A percentile compares a stretch with the other conserved stretches of the same genome.
These are phyloP conservation scores for Prosopis cineraria DNA, from an alignment of 306 rosid genomes.

Conservation along the genomic window DNA sequence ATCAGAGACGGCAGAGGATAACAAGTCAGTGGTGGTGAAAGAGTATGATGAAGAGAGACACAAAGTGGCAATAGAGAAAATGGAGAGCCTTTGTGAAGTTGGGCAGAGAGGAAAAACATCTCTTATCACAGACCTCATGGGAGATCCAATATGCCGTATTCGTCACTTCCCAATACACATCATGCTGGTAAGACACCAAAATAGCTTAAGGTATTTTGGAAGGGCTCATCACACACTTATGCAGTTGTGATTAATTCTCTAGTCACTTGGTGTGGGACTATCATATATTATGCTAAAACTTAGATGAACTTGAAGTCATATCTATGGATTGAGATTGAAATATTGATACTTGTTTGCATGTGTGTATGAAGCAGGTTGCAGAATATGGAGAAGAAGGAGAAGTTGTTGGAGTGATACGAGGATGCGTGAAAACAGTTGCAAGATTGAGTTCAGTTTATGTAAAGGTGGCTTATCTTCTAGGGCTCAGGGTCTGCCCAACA, in stretches of 20 bases:
- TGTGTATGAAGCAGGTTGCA: conserved; percentile 63
- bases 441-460: conserved; percentile 57
- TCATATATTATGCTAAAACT: too few species aligned
- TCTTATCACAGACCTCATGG: conserved; percentile 87
- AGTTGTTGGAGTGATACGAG: conserved; percentile 81
- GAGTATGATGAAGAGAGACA: conserved; percentile 73
- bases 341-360: not conserved
- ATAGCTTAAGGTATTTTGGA: too few species aligned
- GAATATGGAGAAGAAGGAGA: conserved; percentile 73
- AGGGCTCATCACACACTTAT: too few species aligned
- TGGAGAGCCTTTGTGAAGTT: conserved; percentile 76
- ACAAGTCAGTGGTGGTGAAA: conserved; percentile 48
- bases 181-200: conserved; percentile 96
- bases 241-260: too few species aligned
- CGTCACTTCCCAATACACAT: conserved; percentile 73
- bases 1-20: conserved; percentile 22
- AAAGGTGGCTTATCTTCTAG: conserved; percentile 83
- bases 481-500: conserved; percentile 80
- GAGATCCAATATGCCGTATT: conserved; percentile 84
- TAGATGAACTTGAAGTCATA: not conserved
- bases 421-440: conserved; percentile 82
- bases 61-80: conserved; percentile 66
- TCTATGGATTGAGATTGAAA: not conserved
- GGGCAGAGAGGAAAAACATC: conserved; percentile 71
- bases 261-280: too few species aligned